Evolutionary conservation across 2,329 filamentous ascomycete species (phyloP), one percentile per base, ranked within the genome.

Genomic region (Apiospora sp.): DNA sequence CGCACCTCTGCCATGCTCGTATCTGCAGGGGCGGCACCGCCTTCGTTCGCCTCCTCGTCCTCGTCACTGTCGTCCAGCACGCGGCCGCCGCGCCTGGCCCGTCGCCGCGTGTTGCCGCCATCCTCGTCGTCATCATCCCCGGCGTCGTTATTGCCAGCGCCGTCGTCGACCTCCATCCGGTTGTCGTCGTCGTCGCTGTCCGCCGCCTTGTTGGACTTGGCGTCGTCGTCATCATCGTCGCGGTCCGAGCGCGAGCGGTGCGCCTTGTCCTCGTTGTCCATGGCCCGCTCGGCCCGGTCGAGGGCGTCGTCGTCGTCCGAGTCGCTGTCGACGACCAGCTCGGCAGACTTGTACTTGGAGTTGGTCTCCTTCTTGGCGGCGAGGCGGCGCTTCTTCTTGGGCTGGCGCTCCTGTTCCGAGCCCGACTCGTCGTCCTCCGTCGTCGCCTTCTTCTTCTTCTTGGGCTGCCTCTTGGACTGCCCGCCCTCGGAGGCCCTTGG

Each of bases 261-360:
- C 10, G 24, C 6, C n/a, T 48, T 67, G 58, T 82, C 82, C 37
- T 79, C 81, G 6, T 75, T 76, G 51, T 80, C 81, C 24, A 86
- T 77, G 5, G 81, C 82, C 69, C 82, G 80, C 75, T 87, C 86
- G 0, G 85, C 85, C 43, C 82, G 82, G n/a, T 87, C 86, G 4
- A 87, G 81, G 6, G 81, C 82, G 58, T 86, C 82, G 0, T 84
- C 81, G 19, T 83, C 82, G 10, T 84, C 80, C 22, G 89, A 90
- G 75, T 93, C 92, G 74, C 92, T 94, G 75, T 96, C 93, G 64
- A 94, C 92, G 41, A 98, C 91, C 74, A 95, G 90, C 82, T 97
- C 95, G 1, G 89, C 91, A 69, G 93, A 95, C 88, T 98, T 98
- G 87, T 90, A 97, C 83, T 97, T 97, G 81, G 80, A 54, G 37